phyloP scores from a whole-genome alignment of 257 asterid genomes.

The Scutellaria galericulata region DNA sequence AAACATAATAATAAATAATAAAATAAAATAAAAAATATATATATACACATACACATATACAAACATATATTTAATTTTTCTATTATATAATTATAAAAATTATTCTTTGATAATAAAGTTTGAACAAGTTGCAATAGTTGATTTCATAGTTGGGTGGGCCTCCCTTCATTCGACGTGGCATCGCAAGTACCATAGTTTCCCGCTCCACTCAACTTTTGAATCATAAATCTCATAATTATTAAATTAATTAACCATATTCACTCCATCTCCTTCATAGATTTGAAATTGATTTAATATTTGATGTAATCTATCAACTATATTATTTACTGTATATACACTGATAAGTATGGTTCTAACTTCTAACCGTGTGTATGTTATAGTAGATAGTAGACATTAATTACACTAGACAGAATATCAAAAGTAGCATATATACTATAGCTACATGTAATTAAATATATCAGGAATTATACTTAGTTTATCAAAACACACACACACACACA shows the following conservation, averaged over 20 bases:
- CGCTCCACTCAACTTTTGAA: slow-evolving; percentile 28
- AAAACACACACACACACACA: too few species aligned
- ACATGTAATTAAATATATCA: too few species aligned
- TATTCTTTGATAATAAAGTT: slow-evolving; percentile 40
- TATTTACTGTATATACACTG: too few species aligned
- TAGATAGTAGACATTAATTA: too few species aligned
- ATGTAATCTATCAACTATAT: too few species aligned
- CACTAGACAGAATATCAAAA: too few species aligned
- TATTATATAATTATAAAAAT: slow-evolving; percentile 1
- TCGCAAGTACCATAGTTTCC: slow-evolving; percentile 48
- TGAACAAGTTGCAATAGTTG: slow-evolving; percentile 44
- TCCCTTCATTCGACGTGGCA: slow-evolving; percentile 57
- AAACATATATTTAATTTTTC: neutral
- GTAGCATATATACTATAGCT: too few species aligned
- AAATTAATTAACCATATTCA: neutral
- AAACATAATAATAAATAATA: neutral
- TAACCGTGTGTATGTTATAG: too few species aligned
- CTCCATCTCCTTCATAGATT: neutral
- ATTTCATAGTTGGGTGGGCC: slow-evolving; percentile 39
- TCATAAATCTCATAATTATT: slow-evolving; percentile 8
- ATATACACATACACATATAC: neutral
- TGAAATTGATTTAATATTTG: too few species aligned
- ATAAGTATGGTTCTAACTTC: too few species aligned
- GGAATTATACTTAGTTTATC: too few species aligned
- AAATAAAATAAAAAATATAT: neutral